Conservation (phyloP, 768 basidiomycete genomes). For the Pleurotus salmoneostramineus region DNA sequence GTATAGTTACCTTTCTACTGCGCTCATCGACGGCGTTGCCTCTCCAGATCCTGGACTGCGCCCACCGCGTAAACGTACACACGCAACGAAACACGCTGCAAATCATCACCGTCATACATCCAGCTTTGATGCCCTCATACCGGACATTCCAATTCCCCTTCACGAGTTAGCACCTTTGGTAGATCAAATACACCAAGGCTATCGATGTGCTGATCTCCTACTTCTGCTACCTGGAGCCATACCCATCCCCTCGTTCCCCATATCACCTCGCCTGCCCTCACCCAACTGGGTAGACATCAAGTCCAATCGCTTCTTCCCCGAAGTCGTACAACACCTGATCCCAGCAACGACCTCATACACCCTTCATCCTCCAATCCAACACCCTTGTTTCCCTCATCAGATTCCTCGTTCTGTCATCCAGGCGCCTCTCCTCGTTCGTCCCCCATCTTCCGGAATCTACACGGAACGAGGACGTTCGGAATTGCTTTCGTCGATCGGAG, state of each 20-base stretch:
- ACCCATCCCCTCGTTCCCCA: constrained; percentile 70
- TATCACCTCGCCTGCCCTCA: constrained; percentile 52
- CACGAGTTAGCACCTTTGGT: constrained; percentile 55
- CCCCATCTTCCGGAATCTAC: constrained; percentile 47
- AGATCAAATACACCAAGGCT: constrained; percentile 58
- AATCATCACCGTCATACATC: constrained; percentile 9
- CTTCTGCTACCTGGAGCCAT: constrained; percentile 70
- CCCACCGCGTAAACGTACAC: neutral
- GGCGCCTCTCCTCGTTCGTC: constrained; percentile 71
- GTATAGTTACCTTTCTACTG: constrained; percentile 69
- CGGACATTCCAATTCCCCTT: constrained; percentile 53
- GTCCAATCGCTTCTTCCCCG: constrained; percentile 38
- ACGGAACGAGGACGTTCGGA: constrained; percentile 46
- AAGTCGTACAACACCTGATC: constrained; percentile 40
- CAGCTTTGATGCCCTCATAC: constrained; percentile 25
- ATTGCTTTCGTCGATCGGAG: constrained; percentile 55
- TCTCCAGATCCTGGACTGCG: constrained; percentile 9
- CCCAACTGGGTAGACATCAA: constrained; percentile 56
- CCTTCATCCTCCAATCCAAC: constrained; percentile 42
- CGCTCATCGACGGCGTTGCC: constrained; percentile 37
- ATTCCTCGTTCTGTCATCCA: constrained; percentile 34
- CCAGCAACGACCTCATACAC: constrained; percentile 21
- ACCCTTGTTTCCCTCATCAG: constrained; percentile 17
- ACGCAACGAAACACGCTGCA: constrained; percentile 8
- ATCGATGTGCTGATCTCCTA: constrained; percentile 67